Percentiles rank a stretch among this genome's conserved stretches.
phyloP scores from a whole-genome alignment of 129 eudicot genomes.

The Tagetes patula region DNA sequence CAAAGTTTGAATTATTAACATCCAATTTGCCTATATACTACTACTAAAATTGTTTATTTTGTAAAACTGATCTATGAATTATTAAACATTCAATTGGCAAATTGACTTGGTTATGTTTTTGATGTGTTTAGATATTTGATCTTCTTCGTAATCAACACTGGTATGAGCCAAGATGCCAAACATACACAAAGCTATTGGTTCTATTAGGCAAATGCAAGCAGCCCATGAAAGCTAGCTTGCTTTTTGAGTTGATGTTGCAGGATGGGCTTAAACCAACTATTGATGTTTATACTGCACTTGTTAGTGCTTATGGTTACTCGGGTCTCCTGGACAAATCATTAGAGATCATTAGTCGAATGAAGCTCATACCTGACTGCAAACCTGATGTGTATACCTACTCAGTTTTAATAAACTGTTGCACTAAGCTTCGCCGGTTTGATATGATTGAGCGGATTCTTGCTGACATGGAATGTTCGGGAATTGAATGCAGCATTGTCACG shows the following conservation, averaged over 20 bases:
- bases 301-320: conserved; percentile 74
- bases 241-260: conserved; percentile 63
- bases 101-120: conserved; percentile 16
- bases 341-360: conserved; percentile 60
- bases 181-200: conserved; percentile 79
- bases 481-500: conserved; percentile 63
- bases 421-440: conserved; percentile 57
- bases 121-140: conserved; percentile 58
- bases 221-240: conserved; percentile 70
- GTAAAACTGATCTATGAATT: conserved; percentile 5
- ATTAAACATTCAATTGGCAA: background rate
- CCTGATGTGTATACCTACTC: conserved; percentile 89
- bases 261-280: conserved; percentile 82
- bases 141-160: conserved; percentile 96
- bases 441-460: conserved; percentile 49
- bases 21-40: background rate
- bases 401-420: conserved; percentile 63
- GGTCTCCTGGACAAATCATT: conserved; percentile 71
- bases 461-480: conserved; percentile 68
- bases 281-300: conserved; percentile 78
- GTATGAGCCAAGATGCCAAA: conserved; percentile 85
- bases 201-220: conserved; percentile 87
- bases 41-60: background rate
- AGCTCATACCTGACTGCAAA: conserved; percentile 56
- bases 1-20: too few relatives aligned